These are phyloP conservation scores for Penicillium thymicola DNA, from an alignment of 2,329 filamentous ascomycete genomes.

Conservation along the genomic window DNA sequence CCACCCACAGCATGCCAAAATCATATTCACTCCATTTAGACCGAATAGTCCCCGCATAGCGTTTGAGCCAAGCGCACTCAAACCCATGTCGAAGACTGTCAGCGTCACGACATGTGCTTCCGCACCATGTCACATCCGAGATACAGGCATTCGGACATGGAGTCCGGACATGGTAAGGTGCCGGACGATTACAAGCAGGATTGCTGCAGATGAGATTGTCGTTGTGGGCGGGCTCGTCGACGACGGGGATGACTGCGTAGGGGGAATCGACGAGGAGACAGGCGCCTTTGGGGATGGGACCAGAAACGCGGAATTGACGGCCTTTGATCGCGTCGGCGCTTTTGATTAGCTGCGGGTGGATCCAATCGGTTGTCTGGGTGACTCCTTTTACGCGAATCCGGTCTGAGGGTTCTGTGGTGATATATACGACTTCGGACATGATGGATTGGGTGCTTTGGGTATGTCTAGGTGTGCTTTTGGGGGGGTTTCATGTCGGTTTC, in stretches of 20 bases:
- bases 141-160: conserved; percentile 25
- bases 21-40: conserved; percentile 32
- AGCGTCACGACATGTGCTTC: conserved; percentile 16
- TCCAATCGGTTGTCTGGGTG: conserved; percentile 19
- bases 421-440: conserved; percentile 22
- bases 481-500: background rate
- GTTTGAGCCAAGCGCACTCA: conserved; percentile 32
- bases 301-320: conserved; percentile 29
- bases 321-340: conserved; percentile 29
- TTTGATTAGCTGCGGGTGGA: conserved; percentile 30
- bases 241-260: conserved; percentile 33
- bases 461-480: background rate
- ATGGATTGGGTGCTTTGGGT: background rate
- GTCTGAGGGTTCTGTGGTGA: conserved; percentile 13
- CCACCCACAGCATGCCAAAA: conserved; percentile 36
- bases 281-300: conserved; percentile 24
- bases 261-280: conserved; percentile 29
- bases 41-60: conserved; percentile 23
- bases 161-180: conserved; percentile 3
- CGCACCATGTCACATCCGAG: conserved; percentile 31
- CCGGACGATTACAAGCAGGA: conserved; percentile 25
- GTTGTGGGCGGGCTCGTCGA: conserved; percentile 24
- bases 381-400: conserved; percentile 11
- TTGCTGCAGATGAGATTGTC: conserved; percentile 31
- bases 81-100: conserved; percentile 28